phyloP scores from a whole-genome alignment of 768 basidiomycete genomes.

The Cyathus striatus region DNA sequence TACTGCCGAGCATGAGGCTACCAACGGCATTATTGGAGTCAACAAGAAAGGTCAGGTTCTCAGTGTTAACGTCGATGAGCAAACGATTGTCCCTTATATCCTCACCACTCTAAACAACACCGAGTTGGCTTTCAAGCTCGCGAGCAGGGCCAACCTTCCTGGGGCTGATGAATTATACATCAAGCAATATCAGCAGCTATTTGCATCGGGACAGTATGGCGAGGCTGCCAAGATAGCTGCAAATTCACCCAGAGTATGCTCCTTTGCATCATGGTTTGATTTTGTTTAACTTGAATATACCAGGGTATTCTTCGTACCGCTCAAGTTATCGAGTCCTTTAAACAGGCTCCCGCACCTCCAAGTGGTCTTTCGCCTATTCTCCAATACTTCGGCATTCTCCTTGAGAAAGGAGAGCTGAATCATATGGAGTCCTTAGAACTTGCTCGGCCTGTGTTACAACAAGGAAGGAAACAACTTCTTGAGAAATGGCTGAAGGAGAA shows the following conservation, averaged over 20 bases:
- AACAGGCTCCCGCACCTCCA: constrained; percentile 84
- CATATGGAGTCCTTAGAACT: constrained; percentile 94
- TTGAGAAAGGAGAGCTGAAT: constrained; percentile 98
- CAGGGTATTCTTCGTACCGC: constrained; percentile 93
- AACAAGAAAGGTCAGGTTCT: constrained; percentile 99
- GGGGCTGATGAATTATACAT: constrained; percentile 97
- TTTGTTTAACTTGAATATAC: constrained; percentile 4
- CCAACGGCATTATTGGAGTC: constrained; percentile 95
- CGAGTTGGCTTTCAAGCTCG: constrained; percentile 96
- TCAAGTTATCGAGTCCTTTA: constrained; percentile 96
- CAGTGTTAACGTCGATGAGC: constrained; percentile 94
- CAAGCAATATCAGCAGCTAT: constrained; percentile 89
- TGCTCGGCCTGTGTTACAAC: constrained; percentile 91
- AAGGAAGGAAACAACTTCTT: constrained; percentile 92
- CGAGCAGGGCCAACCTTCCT: constrained; percentile 92
- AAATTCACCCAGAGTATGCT: constrained; percentile 82
- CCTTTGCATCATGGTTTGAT: neutral
- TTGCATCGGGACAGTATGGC: constrained; percentile 81
- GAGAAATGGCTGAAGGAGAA: constrained; percentile 99
- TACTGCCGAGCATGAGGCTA: constrained; percentile 92
- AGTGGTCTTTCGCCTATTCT: constrained; percentile 93
- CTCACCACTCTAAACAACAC: constrained; percentile 92
- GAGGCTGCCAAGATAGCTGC: constrained; percentile 98
- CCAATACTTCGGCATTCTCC: constrained; percentile 97
- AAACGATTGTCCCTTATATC: constrained; percentile 94